phyloP scores from a whole-genome alignment of 805 yeast genomes.

The Ogataea nonfermentans region DNA sequence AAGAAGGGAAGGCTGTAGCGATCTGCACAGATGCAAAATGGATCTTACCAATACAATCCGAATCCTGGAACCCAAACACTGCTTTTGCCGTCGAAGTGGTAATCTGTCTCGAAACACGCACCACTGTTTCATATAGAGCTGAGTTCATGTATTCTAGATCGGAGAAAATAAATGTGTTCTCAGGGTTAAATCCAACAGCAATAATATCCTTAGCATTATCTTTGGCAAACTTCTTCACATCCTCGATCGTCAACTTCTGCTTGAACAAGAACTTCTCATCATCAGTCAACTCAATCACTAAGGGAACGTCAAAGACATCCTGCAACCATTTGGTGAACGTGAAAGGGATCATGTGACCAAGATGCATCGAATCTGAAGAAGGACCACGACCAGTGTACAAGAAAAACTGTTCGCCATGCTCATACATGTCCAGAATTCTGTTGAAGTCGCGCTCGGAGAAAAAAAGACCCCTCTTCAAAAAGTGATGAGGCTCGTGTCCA shows the following conservation, averaged over 20 bases:
- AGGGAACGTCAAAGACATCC: slow-evolving; percentile 94
- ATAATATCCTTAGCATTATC: slow-evolving; percentile 92
- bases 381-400: slow-evolving; percentile 98
- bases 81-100: slow-evolving; percentile 97
- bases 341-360: slow-evolving; percentile 97
- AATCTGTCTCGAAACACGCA: slow-evolving; percentile 87
- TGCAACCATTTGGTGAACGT: slow-evolving; percentile 96
- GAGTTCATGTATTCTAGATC: slow-evolving; percentile 93
- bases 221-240: slow-evolving; percentile 74
- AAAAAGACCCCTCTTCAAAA: slow-evolving; percentile 85
- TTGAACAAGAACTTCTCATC: slow-evolving; percentile 97
- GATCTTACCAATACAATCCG: slow-evolving; percentile 90
- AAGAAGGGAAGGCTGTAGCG: slow-evolving; percentile 92
- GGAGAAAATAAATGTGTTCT: slow-evolving; percentile 92
- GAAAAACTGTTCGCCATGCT: slow-evolving; percentile 93
- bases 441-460: slow-evolving; percentile 85
- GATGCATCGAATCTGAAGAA: slow-evolving; percentile 87
- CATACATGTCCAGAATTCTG: slow-evolving; percentile 81
- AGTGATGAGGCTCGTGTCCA: slow-evolving; percentile 89
- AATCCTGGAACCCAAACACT: slow-evolving; percentile 93
- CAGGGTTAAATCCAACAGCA: slow-evolving; percentile 91
- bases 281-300: slow-evolving; percentile 91
- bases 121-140: slow-evolving; percentile 90
- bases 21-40: slow-evolving; percentile 97
- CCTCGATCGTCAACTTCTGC: slow-evolving; percentile 82